Base-by-base conservation (phyloP, 2,329 filamentous ascomycete genomes). In the Eurotiales sp. region DNA sequence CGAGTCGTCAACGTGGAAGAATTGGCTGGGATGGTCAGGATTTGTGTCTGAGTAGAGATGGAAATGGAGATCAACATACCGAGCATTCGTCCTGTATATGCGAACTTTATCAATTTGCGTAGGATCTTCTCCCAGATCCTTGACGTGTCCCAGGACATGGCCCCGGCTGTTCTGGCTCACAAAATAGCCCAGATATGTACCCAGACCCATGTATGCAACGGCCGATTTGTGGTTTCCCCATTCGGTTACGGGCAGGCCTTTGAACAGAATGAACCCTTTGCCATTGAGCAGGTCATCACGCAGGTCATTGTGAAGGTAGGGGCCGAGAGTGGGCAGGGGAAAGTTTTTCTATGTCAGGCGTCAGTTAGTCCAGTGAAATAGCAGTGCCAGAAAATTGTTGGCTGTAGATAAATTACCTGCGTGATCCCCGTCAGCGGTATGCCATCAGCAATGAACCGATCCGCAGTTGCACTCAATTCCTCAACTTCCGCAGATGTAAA, bases 241-340 rank as follows among this genome's bases (percentile, higher is more conserved):
- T 70, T 80, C 66, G 39, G 79, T 63, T 1, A 90, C 87, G 1
- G 89, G 90, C 66, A 95, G 85, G 46, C 86, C 84, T 67, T 93
- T 95, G 77, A 95, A 93, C 12, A 95, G 79, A 56, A 93, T 87
- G 72, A 95, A 95, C 14, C 90, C 90, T 63, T 93, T 93, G 57
- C 88, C 90, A 64, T 95, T 82, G 51, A 95, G 70, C n/a, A 88
- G 73, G 55, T 88, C 85, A 15, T 79, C 74, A 45, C 82, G 78
- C 54, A 88, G 76, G 2, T 76, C 68, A 3, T 67, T 68, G 5
- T 67, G 69, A 15, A 88, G 72, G 50, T 81, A 77, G 2, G 63
- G 57, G 8, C 75, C 70, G 34, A 88, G 76, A 12, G 70, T 75
- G 2, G 83, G 81, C 1, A 88, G 77, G 3, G 70, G 72, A 67